Evolutionary conservation across 2,329 filamentous ascomycete genomes (phyloP), one percentile per base, ranked within the genome.

Genomic region (Claviceps cyperi): DNA sequence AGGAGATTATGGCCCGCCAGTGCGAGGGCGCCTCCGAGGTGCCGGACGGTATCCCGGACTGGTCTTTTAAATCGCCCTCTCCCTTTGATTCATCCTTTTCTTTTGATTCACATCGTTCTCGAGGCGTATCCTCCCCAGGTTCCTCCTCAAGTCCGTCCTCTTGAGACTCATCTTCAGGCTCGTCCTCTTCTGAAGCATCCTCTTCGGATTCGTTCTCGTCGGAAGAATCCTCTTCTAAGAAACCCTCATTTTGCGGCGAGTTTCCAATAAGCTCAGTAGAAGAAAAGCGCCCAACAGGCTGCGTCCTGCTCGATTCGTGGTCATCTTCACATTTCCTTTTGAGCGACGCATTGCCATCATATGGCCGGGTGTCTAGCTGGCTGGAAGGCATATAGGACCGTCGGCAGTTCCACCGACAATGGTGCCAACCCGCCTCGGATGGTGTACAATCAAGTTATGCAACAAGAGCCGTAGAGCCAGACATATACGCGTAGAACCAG

Each of bases 1-100:
- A 52, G 48, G 49, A 43, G 32, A 47, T 17, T 37, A 52, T 28
- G 32, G 51, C 35, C 35, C 32, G 48, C 51, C 51, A 52, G 24
- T 47, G 14, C 2, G 51, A 39, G 21, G 24, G 38, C 2, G 28
- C 6, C 8, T 51, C 19, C 19, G 17, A 36, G 24, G 22, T n/a
- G 14, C n/a, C 37, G n/a, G n/a, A 11, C 3, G 28, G 28, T 11
- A 28, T 28, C 9, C 28, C 28, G 28, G 28, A 11, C 9, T 28
- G 28, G 15, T 39, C 24, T 2, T 17, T 6, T 15, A 8, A 5
- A 5, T 24, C 45, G 1, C n/a, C 35, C 5, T 37, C 28, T 21
- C 14, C 24, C 1, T 43, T 22, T 1, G 46, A 7, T 17, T 46
- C 37, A 3, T 46, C 24, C 8, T 28, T 28, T 28, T 28, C 24